A percentile compares a stretch with the other conserved stretches of the same genome.
These are phyloP conservation scores for Colletotrichum endophyticum DNA, from an alignment of 2,329 filamentous ascomycete genomes.

Conservation along the genomic window DNA sequence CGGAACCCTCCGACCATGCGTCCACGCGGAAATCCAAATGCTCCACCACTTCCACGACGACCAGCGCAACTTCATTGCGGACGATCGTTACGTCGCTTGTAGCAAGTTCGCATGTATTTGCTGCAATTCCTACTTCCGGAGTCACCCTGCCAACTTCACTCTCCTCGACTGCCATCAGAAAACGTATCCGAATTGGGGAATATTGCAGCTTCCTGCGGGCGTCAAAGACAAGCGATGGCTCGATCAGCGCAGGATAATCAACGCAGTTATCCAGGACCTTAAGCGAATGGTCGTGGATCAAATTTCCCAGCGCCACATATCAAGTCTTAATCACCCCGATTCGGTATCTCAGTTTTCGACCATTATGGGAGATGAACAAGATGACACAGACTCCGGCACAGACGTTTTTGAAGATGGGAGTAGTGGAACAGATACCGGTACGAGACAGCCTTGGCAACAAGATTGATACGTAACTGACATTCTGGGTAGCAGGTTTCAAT, in stretches of 20 bases:
- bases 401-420: background rate
- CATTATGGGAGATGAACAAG: background rate
- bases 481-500: too few relatives aligned
- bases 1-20: constrained; percentile 26
- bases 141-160: constrained; percentile 38
- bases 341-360: background rate
- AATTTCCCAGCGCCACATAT: background rate
- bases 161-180: constrained; percentile 43
- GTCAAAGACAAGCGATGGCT: background rate
- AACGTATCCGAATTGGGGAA: constrained; percentile 45
- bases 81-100: constrained; percentile 51
- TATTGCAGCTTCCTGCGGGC: background rate
- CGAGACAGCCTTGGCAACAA: too few relatives aligned
- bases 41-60: constrained; percentile 48
- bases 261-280: background rate
- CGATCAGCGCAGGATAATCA: background rate
- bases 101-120: constrained; percentile 58
- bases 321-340: background rate
- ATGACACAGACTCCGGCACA: background rate
- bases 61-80: constrained; percentile 35
- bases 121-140: constrained; percentile 48
- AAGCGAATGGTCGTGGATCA: background rate
- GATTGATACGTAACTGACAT: too few relatives aligned
- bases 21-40: constrained; percentile 53
- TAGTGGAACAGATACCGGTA: background rate